Evolutionary conservation across 495 filamentous ascomycete genomes (phyloP), one percentile per base, ranked within the genome.

Genomic region (Xylaria grammica): DNA sequence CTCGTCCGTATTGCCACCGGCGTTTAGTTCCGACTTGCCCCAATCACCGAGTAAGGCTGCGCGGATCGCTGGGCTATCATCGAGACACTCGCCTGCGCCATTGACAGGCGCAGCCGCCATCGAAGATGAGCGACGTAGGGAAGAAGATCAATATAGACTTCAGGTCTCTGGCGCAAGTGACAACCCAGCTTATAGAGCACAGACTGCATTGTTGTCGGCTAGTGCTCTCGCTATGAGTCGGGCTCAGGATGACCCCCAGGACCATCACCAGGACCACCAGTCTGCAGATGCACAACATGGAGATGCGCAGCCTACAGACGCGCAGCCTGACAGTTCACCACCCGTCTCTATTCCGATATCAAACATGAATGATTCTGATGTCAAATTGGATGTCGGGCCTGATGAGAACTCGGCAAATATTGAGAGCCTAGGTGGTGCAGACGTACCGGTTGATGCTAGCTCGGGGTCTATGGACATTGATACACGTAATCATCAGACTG

Each of bases 101-200:
- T 74, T 86, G 36, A 87, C 85, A 11, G 85, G 80, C 38, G 84
- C 82, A n/a, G 82, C 80, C 49, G 84, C 81, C 29, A 65, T 86
- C 59, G 84, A 82, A 52, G 86, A 88, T 50, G 78, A 87, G 64
- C 81, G 74, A 56, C 77, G 77, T 34, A 76, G 73, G 53, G 76
- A 77, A 45, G 83, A 86, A 64, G 83, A 87, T 45, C 77, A 79
- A 10, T 74, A 79, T 36, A 72, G 66, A 32, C 58, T 74, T 44
- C 74, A 73, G 60, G 72, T 72, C 62, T 68, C 69, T 32, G 69
- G 77, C 17, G 78, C 67, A 40, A 84, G 75, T 76, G 80, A 77
- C 65, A 87, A 86, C 67, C 85, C 84, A 51, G 80, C 76, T 4
- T 77, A 82, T n/a, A 78, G 77, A 59, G 81, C 78, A 8, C 72